Conservation (phyloP, 2,329 filamentous ascomycete genomes). For the Alternaria panax region DNA sequence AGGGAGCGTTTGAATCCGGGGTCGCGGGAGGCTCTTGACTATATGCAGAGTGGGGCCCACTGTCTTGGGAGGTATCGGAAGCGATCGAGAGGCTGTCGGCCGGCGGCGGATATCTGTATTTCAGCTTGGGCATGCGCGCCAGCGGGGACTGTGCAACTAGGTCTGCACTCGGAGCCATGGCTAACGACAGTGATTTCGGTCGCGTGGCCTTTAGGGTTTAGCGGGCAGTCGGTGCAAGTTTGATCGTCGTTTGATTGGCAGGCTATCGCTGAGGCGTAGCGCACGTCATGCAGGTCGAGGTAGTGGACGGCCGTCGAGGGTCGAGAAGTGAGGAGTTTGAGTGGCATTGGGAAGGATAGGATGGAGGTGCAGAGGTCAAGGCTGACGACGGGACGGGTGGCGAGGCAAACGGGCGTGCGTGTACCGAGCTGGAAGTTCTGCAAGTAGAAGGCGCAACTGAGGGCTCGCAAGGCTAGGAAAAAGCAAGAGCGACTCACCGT, state of each 20-base stretch:
- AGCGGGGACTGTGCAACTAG: conserved; percentile 36
- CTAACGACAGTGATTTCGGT: conserved; percentile 35
- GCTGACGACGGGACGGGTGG: not conserved
- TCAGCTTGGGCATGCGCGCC: conserved; percentile 45
- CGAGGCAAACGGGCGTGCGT: not conserved
- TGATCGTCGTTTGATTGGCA: conserved; percentile 31
- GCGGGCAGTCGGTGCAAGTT: conserved; percentile 19
- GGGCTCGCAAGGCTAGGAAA: conserved; percentile 7
- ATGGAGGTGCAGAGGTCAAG: conserved; percentile 7
- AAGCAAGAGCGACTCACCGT: conserved; percentile 17
- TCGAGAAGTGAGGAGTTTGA: conserved; percentile 1
- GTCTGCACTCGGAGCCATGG: conserved; percentile 40
- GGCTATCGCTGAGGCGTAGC: conserved; percentile 20
- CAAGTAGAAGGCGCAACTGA: conserved; percentile 16
- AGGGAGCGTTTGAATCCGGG: conserved; percentile 16
- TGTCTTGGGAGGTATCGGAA: conserved; percentile 9
- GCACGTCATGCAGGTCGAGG: conserved; percentile 25
- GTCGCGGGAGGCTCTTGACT: conserved; percentile 14
- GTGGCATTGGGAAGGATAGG: conserved; percentile 4
- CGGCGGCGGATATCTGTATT: conserved; percentile 44
- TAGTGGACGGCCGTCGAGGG: conserved; percentile 19
- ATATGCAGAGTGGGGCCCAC: conserved; percentile 9
- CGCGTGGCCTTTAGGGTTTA: conserved; percentile 30
- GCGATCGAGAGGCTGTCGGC: conserved; percentile 30
- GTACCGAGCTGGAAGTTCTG: conserved; percentile 1